phyloP scores from a whole-genome alignment of 2,329 filamentous ascomycete species.

The Dactylellina cionopaga region DNA sequence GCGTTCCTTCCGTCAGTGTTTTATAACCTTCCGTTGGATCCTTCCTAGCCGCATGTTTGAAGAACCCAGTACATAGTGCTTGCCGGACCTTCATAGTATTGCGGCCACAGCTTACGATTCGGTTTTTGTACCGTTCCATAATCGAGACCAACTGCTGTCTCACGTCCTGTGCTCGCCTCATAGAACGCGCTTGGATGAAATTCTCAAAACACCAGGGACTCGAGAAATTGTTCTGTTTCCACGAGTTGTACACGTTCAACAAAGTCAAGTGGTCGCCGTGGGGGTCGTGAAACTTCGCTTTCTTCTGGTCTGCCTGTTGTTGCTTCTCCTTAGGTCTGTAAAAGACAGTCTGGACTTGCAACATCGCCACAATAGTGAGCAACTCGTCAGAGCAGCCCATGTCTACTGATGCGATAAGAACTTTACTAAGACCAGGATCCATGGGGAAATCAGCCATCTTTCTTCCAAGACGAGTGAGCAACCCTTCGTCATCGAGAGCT shows the following conservation, averaged over 20 bases:
- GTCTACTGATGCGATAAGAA: conserved; percentile 86
- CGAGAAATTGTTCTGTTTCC: conserved; percentile 84
- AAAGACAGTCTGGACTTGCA: conserved; percentile 86
- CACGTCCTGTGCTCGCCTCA: conserved; percentile 90
- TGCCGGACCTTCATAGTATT: conserved; percentile 88
- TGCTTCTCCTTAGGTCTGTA: conserved; percentile 98
- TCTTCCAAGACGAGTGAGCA: conserved; percentile 87
- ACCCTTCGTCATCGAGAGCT: conserved; percentile 91
- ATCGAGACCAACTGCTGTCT: conserved; percentile 91
- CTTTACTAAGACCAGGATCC: conserved; percentile 91
- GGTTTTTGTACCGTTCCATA: conserved; percentile 89
- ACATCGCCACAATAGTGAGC: conserved; percentile 92
- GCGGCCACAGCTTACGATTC: conserved; percentile 82
- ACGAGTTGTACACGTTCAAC: conserved; percentile 96
- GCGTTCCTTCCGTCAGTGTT: conserved; percentile 92
- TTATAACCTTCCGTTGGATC: conserved; percentile 98
- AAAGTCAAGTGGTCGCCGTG: conserved; percentile 93
- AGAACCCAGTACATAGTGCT: conserved; percentile 91
- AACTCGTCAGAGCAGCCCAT: conserved; percentile 92
- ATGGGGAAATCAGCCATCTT: conserved; percentile 99
- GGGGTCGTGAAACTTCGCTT: conserved; percentile 95
- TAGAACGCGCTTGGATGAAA: conserved; percentile 90
- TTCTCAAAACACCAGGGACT: conserved; percentile 97
- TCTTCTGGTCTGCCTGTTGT: conserved; percentile 94
- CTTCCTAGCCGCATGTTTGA: conserved; percentile 92